Base-by-base conservation (phyloP, 2,329 filamentous ascomycete species). In the Alternaria atra region DNA sequence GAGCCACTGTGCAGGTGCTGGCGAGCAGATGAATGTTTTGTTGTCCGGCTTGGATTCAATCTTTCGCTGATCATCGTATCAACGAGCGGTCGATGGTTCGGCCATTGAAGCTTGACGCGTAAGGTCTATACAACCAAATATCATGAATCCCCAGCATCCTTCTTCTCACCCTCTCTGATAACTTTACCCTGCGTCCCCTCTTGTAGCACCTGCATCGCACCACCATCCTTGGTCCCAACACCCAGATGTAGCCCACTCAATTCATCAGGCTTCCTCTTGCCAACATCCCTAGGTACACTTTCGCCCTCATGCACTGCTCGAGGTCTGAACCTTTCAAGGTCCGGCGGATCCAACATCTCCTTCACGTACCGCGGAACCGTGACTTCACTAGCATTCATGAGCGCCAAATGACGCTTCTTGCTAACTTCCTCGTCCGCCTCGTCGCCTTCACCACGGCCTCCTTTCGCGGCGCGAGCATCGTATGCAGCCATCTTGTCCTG, bases 301-400 rank as follows among this genome's bases (percentile, higher is more conserved):
- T 9, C 39, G 2, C 62, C 67, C 48, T 72, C 67, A 37, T 64
- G 56, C 47, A 82, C 73, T 35, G 66, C 66, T 77, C 72, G 77
- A 60, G 76, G 90, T 89, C 65, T 82, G 81, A 79, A 93, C 90
- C 69, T 68, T 67, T 86, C 83, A 9, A 90, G 79, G 43, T 85
- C 80, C 1, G 92, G 92, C 10, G 94, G 94, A 61, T 87, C 79
- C 54, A 88, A 82, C 75, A 97, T 77, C 64, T 89, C 88, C 55
- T 83, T 84, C 60, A 91, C 80, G 76, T 94, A 93, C 69, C 92
- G 85, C 53, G 96, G 90, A 40, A 98, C 84, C 75, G 90, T 88
- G 67, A 99, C 86, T 82, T 99, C 95, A 7, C 92, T 90, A n/a
- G 93, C 93, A 79, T 93, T 92, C 58, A 91, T 95, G 75, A 86